Conservation (phyloP, 352 stramenopile species). For the Phytophthora nicotianae region DNA sequence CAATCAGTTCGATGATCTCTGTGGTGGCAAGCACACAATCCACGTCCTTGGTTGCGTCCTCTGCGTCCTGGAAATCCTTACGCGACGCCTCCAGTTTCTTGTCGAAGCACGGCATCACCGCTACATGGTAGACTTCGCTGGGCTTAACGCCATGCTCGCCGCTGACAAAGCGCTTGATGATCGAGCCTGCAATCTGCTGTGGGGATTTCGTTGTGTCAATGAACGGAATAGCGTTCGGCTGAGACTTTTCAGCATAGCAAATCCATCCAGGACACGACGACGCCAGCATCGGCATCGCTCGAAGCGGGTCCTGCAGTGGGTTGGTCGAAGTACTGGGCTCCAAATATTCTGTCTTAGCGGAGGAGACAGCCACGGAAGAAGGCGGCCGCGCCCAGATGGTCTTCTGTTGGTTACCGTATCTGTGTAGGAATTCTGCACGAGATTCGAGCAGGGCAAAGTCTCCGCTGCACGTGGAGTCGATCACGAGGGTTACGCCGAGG, state of each 20-base stretch:
- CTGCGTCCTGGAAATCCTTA: constrained; percentile 84
- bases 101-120: constrained; percentile 98
- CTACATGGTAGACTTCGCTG: constrained; percentile 93
- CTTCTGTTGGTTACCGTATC: constrained; percentile 82
- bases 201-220: constrained; percentile 96
- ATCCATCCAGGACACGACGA: constrained; percentile 97
- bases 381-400: constrained; percentile 65
- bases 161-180: constrained; percentile 80
- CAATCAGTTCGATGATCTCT: constrained; percentile 80
- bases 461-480: constrained; percentile 91
- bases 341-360: constrained; percentile 68
- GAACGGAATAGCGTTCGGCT: constrained; percentile 94
- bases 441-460: constrained; percentile 95
- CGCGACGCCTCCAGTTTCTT: constrained; percentile 98
- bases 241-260: constrained; percentile 97
- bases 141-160: constrained; percentile 55
- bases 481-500: constrained; percentile 90
- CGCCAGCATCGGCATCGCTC: constrained; percentile 92
- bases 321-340: constrained; percentile 56
- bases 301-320: constrained; percentile 66
- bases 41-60: constrained; percentile 85
- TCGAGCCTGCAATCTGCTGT: constrained; percentile 92
- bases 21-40: constrained; percentile 94
- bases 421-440: constrained; percentile 89
- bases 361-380: constrained; percentile 75